Evolutionary conservation across 192 early-diverging fungal species (phyloP).

Genomic region (Backusella australiensis): DNA sequence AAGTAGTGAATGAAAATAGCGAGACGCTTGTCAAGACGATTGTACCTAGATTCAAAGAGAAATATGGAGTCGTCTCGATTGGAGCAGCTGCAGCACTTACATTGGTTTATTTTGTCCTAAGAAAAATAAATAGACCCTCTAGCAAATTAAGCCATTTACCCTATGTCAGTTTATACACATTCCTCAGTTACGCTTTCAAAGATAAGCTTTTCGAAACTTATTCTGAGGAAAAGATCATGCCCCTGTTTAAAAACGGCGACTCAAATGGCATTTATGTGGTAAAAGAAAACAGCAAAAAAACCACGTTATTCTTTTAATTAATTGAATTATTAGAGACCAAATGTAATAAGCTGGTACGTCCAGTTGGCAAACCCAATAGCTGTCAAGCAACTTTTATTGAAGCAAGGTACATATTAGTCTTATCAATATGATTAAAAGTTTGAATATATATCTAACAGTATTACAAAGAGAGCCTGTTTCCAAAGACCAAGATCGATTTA

Average conservation of each 20-base stretch:
- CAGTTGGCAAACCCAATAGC: conserved; percentile 6
- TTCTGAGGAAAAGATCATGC: not conserved
- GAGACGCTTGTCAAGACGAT: not conserved
- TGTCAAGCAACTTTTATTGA: conserved; percentile 11
- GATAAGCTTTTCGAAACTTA: not conserved
- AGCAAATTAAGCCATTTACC: not conserved
- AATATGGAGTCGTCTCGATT: not conserved
- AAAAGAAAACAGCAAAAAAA: too few species aligned
- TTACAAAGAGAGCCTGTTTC: not conserved
- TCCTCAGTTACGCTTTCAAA: not conserved
- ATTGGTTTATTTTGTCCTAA: not conserved
- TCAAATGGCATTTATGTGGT: not conserved
- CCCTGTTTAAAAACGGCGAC: not conserved
- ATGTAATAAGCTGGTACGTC: not conserved
- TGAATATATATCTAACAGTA: too few species aligned
- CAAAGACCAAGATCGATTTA: not conserved
- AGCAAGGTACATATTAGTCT: not conserved
- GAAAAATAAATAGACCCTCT: not conserved
- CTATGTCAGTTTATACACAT: not conserved
- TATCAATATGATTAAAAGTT: too few species aligned
- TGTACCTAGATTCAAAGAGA: not conserved
- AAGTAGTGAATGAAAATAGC: not conserved
- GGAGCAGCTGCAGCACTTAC: not conserved
- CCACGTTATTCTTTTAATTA: too few species aligned
- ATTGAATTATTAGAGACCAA: not conserved